Evolutionary conservation across 768 basidiomycete genomes (phyloP).

Genomic region (Hypsizygus marmoreus): DNA sequence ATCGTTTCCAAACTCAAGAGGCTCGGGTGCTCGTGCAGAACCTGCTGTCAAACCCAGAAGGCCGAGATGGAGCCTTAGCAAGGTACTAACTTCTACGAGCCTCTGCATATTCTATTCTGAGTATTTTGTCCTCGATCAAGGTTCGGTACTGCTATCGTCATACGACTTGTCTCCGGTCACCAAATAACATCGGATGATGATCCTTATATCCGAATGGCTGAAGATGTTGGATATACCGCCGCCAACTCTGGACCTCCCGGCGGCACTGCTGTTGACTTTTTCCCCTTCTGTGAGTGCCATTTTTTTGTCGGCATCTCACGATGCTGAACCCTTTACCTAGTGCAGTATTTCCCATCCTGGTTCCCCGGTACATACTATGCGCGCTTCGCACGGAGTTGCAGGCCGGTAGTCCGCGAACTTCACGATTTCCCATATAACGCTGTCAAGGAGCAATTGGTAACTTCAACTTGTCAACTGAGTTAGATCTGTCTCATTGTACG

Average conservation of each 20-base stretch:
- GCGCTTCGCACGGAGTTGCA: slow-evolving; percentile 16
- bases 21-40: slow-evolving; percentile 19
- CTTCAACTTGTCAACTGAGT: background rate
- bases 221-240: slow-evolving; percentile 29
- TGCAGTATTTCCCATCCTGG: slow-evolving; percentile 35
- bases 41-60: slow-evolving; percentile 14
- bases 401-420: slow-evolving; percentile 20
- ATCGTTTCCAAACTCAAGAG: slow-evolving; percentile 12
- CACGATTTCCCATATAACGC: slow-evolving; percentile 30
- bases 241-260: slow-evolving; percentile 25
- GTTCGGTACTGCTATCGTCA: slow-evolving; percentile 21
- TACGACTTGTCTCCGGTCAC: slow-evolving; percentile 33
- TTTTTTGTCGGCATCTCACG: background rate
- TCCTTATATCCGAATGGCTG: slow-evolving; percentile 36
- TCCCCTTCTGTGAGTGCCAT: slow-evolving; percentile 26
- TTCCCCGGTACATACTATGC: slow-evolving; percentile 30
- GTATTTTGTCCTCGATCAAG: background rate
- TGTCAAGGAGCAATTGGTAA: slow-evolving; percentile 35
- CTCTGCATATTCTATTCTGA: background rate
- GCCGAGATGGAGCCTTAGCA: slow-evolving; percentile 17
- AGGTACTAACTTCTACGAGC: slow-evolving; percentile 4
- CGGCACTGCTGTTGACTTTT: slow-evolving; percentile 17
- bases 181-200: slow-evolving; percentile 34
- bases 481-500: background rate
- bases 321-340: slow-evolving; percentile 13